A percentile compares a stretch with the other conserved stretches of the same genome.
Conservation (phyloP, 192 early-diverging fungal species). For the Coemansia sp. region DNA sequence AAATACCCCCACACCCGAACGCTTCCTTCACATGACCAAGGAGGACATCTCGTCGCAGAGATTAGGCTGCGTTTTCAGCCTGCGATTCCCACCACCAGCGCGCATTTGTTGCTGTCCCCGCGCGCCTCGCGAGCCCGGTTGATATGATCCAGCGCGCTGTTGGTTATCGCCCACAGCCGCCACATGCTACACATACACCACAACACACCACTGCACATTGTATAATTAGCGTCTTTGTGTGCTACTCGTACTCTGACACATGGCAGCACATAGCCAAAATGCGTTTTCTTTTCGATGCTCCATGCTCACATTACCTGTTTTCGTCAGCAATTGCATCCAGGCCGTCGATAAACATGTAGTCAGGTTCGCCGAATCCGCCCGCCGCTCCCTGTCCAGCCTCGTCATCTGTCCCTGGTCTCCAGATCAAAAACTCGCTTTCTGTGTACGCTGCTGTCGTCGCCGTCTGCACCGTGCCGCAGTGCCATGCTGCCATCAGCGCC, state of each 20-base stretch:
- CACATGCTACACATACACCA: conserved; percentile 24
- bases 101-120: conserved; percentile 13
- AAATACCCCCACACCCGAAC: too few relatives aligned
- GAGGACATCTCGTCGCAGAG: not conserved
- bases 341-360: conserved; percentile 45
- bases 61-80: not conserved
- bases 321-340: conserved; percentile 29
- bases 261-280: not conserved
- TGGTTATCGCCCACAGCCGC: conserved; percentile 37
- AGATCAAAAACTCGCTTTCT: conserved; percentile 39
- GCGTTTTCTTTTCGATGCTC: not conserved
- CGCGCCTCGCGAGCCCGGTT: conserved; percentile 16
- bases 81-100: conserved; percentile 20
- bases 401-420: conserved; percentile 10
- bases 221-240: not conserved
- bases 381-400: not conserved
- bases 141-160: conserved; percentile 40
- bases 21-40: not conserved
- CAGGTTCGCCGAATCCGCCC: conserved; percentile 13
- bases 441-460: not conserved
- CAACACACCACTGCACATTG: not conserved
- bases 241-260: too few relatives aligned
- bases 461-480: conserved; percentile 10
- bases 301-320: conserved; percentile 18
- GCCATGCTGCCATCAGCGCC: conserved; percentile 47